Conservation (phyloP, 345 rosid genomes). For the Sonneratia caseolaris region DNA sequence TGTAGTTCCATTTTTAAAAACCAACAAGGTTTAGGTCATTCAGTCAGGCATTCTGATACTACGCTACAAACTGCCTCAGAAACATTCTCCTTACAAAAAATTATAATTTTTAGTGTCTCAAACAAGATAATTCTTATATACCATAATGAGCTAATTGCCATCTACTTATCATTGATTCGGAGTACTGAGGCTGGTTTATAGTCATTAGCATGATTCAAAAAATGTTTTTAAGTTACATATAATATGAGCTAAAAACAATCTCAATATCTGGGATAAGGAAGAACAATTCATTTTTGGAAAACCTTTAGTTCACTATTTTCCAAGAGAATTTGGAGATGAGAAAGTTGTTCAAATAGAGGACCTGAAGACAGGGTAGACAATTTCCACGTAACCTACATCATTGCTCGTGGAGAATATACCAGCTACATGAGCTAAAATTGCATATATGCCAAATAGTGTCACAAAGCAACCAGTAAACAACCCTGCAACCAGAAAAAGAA, state of each 20-base stretch:
- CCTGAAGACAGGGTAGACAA: slow-evolving; percentile 98
- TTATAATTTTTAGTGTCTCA: background rate
- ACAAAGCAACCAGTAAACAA: slow-evolving; percentile 88
- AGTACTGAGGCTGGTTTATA: background rate
- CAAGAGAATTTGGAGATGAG: background rate
- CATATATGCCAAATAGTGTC: slow-evolving; percentile 66
- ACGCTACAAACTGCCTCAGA: background rate
- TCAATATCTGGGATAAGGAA: background rate
- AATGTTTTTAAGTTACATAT: background rate
- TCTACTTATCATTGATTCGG: background rate
- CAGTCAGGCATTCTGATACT: background rate
- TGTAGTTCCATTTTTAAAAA: background rate
- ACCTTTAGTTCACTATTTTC: no score
- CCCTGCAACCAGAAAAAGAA: slow-evolving; percentile 38
- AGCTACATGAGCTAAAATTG: slow-evolving; percentile 77
- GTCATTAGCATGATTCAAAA: background rate
- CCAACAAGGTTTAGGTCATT: background rate
- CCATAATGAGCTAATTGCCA: background rate
- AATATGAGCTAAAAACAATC: background rate
- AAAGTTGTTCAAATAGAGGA: slow-evolving; percentile 11
- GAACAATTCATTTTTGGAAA: background rate
- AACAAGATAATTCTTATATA: background rate
- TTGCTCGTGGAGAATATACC: slow-evolving; percentile 56
- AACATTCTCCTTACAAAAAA: background rate
- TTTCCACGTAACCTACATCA: slow-evolving; percentile 54